Conservation (phyloP, 2,329 filamentous ascomycete species). For the Botryosphaeria dothidea region DNA sequence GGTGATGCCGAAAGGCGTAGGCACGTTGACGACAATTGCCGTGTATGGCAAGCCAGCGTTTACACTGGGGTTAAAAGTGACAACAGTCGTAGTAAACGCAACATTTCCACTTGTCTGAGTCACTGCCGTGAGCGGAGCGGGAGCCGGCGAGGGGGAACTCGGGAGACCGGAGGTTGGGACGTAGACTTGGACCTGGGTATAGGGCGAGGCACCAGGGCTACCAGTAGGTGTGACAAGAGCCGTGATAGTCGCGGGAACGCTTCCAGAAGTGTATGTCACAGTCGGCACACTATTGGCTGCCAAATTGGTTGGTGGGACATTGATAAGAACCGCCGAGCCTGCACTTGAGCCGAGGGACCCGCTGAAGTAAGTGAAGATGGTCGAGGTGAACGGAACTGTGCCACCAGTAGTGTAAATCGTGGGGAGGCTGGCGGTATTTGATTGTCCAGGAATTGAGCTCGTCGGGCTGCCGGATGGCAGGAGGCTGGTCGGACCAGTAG, state of each 20-base stretch:
- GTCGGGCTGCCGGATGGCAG: no score
- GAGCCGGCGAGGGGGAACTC: no score
- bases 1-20: background rate
- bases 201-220: background rate
- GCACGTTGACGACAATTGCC: background rate
- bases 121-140: background rate
- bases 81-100: background rate
- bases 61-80: background rate
- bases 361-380: background rate
- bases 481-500: no score
- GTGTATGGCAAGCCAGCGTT: background rate
- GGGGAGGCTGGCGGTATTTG: background rate
- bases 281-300: background rate
- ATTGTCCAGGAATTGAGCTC: no score
- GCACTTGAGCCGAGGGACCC: background rate
- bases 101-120: background rate
- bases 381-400: background rate
- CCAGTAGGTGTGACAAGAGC: background rate
- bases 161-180: no score
- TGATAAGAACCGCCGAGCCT: background rate
- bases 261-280: background rate
- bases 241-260: background rate
- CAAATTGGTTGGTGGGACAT: background rate
- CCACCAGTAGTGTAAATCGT: background rate
- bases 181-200: background rate